phyloP scores from a whole-genome alignment of 1,284 basidiomycete species.

The Boletus semigastroideus region DNA sequence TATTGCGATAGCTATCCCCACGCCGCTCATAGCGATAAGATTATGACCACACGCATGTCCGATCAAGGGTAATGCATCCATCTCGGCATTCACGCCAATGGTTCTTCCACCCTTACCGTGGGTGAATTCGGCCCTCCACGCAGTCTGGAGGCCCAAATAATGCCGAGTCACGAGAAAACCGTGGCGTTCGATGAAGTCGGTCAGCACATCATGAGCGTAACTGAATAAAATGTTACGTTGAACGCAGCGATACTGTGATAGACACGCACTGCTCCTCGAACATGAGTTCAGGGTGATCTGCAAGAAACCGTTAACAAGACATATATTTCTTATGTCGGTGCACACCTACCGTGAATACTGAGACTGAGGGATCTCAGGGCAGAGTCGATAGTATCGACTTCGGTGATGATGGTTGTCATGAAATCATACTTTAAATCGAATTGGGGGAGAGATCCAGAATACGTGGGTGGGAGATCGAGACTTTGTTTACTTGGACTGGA shows the following conservation, averaged over 20 bases:
- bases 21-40: slow-evolving; percentile 79
- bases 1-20: slow-evolving; percentile 73
- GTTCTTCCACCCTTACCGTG: slow-evolving; percentile 59
- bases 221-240: slow-evolving; percentile 31
- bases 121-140: slow-evolving; percentile 72
- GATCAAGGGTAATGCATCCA: slow-evolving; percentile 64
- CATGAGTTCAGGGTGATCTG: slow-evolving; percentile 57
- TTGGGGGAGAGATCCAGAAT: slow-evolving; percentile 34
- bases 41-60: slow-evolving; percentile 87
- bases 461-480: slow-evolving; percentile 40
- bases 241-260: neutral
- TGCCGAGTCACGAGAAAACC: slow-evolving; percentile 63
- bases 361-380: slow-evolving; percentile 55
- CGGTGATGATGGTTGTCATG: slow-evolving; percentile 42
- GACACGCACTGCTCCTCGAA: slow-evolving; percentile 53
- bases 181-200: slow-evolving; percentile 54
- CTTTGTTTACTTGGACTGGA: slow-evolving; percentile 7
- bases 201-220: slow-evolving; percentile 57
- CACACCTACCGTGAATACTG: slow-evolving; percentile 53
- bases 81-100: slow-evolving; percentile 69
- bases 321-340: neutral
- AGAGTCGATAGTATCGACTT: slow-evolving; percentile 45
- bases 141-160: slow-evolving; percentile 69
- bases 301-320: slow-evolving; percentile 2
- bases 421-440: slow-evolving; percentile 27